phyloP scores from a whole-genome alignment of 1,284 basidiomycete genomes.

The Microbotryomycetes sp. region DNA sequence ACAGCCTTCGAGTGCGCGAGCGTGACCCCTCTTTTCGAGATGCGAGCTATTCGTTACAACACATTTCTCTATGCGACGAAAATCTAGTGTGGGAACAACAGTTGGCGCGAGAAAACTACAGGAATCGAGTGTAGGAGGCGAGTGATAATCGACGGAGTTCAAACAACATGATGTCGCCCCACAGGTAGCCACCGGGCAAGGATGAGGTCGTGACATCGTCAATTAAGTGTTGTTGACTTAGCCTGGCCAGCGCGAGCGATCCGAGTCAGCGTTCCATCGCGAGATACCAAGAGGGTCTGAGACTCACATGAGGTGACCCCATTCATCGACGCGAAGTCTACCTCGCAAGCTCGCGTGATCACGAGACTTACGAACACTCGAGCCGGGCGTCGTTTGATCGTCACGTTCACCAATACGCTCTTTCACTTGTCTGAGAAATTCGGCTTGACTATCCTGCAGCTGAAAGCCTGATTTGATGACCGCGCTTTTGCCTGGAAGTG shows the following conservation, averaged over 20 bases:
- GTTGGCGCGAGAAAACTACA: too few species aligned
- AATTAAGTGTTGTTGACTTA: conserved; percentile 20
- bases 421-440: conserved; percentile 26
- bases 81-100: too few species aligned
- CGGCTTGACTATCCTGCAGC: background rate
- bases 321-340: conserved; percentile 17
- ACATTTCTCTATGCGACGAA: too few species aligned
- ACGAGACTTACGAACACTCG: background rate
- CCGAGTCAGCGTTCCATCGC: background rate
- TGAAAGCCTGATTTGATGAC: background rate
- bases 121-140: background rate
- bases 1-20: too few species aligned
- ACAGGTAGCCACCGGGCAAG: conserved; percentile 21
- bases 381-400: background rate
- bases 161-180: conserved; percentile 30
- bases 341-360: conserved; percentile 1
- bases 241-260: background rate
- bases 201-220: conserved; percentile 13
- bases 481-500: background rate
- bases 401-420: conserved; percentile 17
- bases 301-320: conserved; percentile 22
- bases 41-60: too few species aligned
- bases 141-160: background rate
- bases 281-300: background rate
- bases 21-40: too few species aligned